Evolutionary conservation across 2,329 filamentous ascomycete species (phyloP), one percentile per base, ranked within the genome.

Genomic region (Lachnellula subtilissima): DNA sequence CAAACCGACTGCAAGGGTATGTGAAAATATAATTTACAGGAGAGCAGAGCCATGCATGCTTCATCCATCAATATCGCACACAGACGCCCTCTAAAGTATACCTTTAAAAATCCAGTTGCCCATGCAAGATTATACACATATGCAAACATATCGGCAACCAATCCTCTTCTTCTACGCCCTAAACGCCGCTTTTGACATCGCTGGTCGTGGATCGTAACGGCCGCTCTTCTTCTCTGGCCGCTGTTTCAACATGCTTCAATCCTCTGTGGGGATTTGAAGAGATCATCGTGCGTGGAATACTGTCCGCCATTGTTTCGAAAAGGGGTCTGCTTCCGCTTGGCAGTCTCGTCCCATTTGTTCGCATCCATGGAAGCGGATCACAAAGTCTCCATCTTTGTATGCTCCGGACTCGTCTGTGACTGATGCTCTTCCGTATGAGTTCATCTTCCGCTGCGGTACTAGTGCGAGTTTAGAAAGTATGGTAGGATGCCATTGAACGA

Each of bases 401-500:
- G 82, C 82, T 52, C 86, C 86, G 56, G 78, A 71, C 22, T 74
- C 73, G 43, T 71, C 69, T 51, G 74, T 73, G 42, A 53, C 25
- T 23, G 66, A 65, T 50, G 62, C 64, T 49, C 62, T 66, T 59
- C 79, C 85, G 72, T 97, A 97, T 0, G 89, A 82, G 68, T 96
- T 96, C 70, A 99, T 76, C 36, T 81, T 78, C 51, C 87, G 83
- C 73, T 99, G 94, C 2, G 93, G 91, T n/a, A 99, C 79, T 22
- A 99, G 78, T 1, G 89, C 92, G 59, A 97, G 76, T 69, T 91
- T 94, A 39, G 93, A 91, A 11, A 99, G 82, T 46, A 99, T 87
- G 0, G 94, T 99, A 28, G 93, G 91, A 70, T 99, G 94, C 95
- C 94, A 99, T 77, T 96, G 93, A 36, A 90, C 84, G 63, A 93